A percentile compares a stretch with the other conserved stretches of the same genome.
phyloP scores from a whole-genome alignment of 2,329 filamentous ascomycete genomes.

The Rachicladosporium sp. region DNA sequence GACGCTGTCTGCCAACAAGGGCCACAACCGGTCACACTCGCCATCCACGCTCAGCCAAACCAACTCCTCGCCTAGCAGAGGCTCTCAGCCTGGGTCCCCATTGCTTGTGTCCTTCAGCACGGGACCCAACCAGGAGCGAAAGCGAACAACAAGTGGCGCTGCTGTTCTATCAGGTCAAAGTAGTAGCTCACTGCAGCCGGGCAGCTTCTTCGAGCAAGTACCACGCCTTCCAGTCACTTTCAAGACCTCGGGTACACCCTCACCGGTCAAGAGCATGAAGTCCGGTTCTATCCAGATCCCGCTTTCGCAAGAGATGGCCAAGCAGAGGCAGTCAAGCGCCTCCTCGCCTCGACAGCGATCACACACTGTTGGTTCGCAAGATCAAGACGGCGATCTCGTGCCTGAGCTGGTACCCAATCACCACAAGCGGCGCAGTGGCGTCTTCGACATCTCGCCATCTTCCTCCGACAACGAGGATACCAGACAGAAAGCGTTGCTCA shows the following conservation, averaged over 20 bases:
- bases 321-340: slow-evolving; percentile 20
- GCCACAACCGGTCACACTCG: slow-evolving; percentile 66
- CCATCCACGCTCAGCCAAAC: slow-evolving; percentile 68
- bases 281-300: slow-evolving; percentile 33
- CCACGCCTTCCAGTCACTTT: slow-evolving; percentile 40
- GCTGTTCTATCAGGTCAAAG: slow-evolving; percentile 62
- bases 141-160: slow-evolving; percentile 85
- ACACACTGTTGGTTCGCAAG: slow-evolving; percentile 86
- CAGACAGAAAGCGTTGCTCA: slow-evolving; percentile 76
- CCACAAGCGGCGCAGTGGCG: slow-evolving; percentile 82
- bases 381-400: slow-evolving; percentile 56
- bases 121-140: slow-evolving; percentile 65
- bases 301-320: slow-evolving; percentile 25
- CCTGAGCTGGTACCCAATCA: slow-evolving; percentile 54
- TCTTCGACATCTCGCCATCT: slow-evolving; percentile 92
- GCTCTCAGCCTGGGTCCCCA: slow-evolving; percentile 74
- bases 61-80: slow-evolving; percentile 76
- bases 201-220: slow-evolving; percentile 52
- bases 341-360: slow-evolving; percentile 62
- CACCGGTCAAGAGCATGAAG: slow-evolving; percentile 39
- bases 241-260: slow-evolving; percentile 42
- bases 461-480: slow-evolving; percentile 96
- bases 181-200: slow-evolving; percentile 55
- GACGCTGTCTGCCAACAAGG: slow-evolving; percentile 72
- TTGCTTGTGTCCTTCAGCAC: slow-evolving; percentile 95